These are phyloP conservation scores for Calonectria pauciramosa DNA, from an alignment of 2,329 filamentous ascomycete species.

Conservation along the genomic window DNA sequence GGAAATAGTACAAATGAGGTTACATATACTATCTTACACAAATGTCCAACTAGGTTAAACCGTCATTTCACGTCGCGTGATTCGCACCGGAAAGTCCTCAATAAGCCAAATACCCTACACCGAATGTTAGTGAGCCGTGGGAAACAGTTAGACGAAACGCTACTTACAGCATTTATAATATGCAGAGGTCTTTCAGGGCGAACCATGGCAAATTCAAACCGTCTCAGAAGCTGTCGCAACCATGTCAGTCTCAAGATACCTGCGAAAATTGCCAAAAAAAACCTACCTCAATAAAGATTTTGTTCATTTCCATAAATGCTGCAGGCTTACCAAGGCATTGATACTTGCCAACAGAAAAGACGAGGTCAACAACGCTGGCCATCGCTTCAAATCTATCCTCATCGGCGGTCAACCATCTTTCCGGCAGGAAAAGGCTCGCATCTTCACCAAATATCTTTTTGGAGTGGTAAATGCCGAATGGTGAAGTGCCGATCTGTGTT, in stretches of 20 bases:
- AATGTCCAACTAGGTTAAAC: not conserved
- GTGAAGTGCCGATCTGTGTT: not conserved
- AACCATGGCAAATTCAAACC: not conserved
- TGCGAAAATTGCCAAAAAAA: too few species aligned
- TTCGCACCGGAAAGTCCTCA: not conserved
- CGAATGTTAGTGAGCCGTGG: not conserved
- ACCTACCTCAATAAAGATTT: not conserved
- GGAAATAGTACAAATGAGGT: not conserved
- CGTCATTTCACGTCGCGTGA: not conserved
- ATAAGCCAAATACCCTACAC: not conserved
- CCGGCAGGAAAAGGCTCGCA: not conserved
- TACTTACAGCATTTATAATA: conserved; percentile 3
- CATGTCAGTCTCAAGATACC: not conserved
- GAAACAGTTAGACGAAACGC: not conserved
- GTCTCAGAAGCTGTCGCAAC: not conserved
- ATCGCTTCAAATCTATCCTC: not conserved
- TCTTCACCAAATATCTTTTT: conserved; percentile 2
- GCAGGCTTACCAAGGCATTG: not conserved
- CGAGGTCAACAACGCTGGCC: not conserved
- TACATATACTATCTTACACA: not conserved
- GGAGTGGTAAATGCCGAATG: not conserved
- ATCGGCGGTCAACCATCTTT: not conserved
- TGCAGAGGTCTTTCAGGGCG: not conserved
- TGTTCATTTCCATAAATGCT: not conserved
- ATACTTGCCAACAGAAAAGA: not conserved